Base-by-base conservation (phyloP, 164 flowering plant genomes). In the Vitis rotundifolia region DNA sequence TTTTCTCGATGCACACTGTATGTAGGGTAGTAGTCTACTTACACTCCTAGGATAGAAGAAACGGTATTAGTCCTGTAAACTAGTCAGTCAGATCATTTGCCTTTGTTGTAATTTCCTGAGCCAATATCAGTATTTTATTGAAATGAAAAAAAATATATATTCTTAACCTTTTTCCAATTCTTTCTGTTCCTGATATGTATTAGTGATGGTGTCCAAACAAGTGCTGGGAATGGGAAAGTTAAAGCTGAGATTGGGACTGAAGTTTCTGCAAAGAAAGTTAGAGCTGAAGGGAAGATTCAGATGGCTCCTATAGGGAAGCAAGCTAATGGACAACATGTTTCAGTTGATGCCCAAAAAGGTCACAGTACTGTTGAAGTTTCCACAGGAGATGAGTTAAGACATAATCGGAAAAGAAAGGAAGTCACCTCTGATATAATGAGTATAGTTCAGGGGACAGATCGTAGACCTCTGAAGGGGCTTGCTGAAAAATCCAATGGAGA, bases 391-490 rank as follows among this genome's bases (percentile, higher is more conserved):
- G 75, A 68, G 72, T n/a, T 66, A 11, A 81, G 57, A 61, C 68
- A 66, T 70, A 13, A 26, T 64, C 59, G 63, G 16, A 70, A 71
- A 37, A 75, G 77, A 72, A 76, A 82, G 71, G 68, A 58, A 61
- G 73, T 18, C 18, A 37, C 74, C 57, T 11, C 79, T 67, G 89
- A 88, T 83, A 85, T 90, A 72, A 81, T 87, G 91, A 82, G 83
- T 71, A 86, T 91, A 67, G 91, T 87, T 76, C 76, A 72, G 70
- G 93, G 79, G 60, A 75, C 80, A 12, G 61, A 78, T 26, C 75
- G 61, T 54, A 79, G 67, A 71, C 62, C 82, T 73, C 48, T 71
- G 16, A 75, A 82, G 56, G 76, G 76, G 26, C 67, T 58, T 49
- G 65, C 68, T 56, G 81, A 68, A 57, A 79, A 72, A 65, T 62